These are phyloP conservation scores for Globisporangium yorkense DNA, from an alignment of 352 stramenopile genomes.

Conservation along the genomic window DNA sequence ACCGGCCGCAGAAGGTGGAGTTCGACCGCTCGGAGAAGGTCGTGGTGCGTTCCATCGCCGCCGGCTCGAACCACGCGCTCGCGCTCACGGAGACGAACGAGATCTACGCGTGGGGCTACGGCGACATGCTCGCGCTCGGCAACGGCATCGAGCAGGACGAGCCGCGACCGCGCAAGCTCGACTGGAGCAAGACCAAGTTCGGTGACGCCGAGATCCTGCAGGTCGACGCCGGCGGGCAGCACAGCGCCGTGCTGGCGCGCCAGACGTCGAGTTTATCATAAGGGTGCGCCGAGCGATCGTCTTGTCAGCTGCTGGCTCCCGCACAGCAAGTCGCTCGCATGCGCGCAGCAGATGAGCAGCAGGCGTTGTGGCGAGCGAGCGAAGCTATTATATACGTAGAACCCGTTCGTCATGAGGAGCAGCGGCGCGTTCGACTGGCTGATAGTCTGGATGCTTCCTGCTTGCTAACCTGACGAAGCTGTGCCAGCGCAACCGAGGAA, in stretches of 20 bases:
- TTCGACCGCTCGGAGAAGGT: constrained; percentile 27
- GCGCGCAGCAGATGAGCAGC: not conserved
- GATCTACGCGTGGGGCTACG: constrained; percentile 90
- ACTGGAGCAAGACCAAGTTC: constrained; percentile 71
- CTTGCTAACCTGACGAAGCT: too few relatives aligned
- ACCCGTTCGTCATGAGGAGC: too few relatives aligned
- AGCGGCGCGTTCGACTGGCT: too few relatives aligned
- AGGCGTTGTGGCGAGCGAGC: too few relatives aligned
- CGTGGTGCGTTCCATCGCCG: constrained; percentile 34
- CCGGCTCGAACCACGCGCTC: constrained; percentile 87
- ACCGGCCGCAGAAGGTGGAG: constrained; percentile 65
- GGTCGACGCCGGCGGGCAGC: constrained; percentile 84
- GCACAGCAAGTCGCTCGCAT: too few relatives aligned
- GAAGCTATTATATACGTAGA: too few relatives aligned
- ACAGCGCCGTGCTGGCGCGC: constrained; percentile 70
- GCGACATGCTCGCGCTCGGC: constrained; percentile 89
- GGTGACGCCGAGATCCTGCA: constrained; percentile 56
- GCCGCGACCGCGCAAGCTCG: constrained; percentile 48
- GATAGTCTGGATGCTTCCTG: too few relatives aligned
- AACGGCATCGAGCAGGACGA: constrained; percentile 84
- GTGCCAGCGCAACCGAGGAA: too few relatives aligned
- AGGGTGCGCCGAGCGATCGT: too few relatives aligned
- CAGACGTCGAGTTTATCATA: not conserved
- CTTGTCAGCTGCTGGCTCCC: too few relatives aligned
- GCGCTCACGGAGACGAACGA: constrained; percentile 66